Conservation (phyloP, 176 grass and related monocot genomes). For the Paspalum vaginatum region DNA sequence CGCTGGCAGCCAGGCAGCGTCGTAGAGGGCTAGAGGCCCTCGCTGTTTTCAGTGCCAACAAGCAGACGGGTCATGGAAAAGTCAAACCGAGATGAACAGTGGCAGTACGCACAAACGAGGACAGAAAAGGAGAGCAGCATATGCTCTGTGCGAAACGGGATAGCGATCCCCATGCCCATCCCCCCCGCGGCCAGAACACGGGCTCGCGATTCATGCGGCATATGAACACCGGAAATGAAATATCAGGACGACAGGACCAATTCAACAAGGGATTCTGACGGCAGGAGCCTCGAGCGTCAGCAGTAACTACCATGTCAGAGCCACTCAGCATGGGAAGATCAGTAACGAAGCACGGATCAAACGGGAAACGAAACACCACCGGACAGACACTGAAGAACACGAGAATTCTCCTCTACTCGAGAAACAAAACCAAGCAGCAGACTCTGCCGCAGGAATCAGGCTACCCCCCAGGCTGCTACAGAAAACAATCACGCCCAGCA, state of each 20-base stretch:
- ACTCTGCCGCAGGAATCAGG: neutral
- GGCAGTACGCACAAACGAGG: neutral
- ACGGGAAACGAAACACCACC: neutral
- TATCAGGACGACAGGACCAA: neutral
- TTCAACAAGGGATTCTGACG: neutral
- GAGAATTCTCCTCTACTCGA: neutral
- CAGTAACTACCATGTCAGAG: neutral
- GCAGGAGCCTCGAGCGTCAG: neutral
- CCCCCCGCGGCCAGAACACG: neutral
- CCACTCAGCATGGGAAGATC: neutral
- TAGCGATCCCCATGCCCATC: neutral
- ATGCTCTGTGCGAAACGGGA: neutral
- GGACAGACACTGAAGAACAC: neutral
- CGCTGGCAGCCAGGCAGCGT: neutral
- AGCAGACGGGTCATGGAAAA: neutral
- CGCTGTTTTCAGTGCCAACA: constrained; percentile 11
- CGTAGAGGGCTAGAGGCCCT: neutral
- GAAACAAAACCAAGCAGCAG: neutral
- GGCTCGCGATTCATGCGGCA: neutral
- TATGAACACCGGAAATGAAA: constrained; percentile 15
- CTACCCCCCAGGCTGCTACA: too few species aligned
- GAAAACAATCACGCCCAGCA: neutral
- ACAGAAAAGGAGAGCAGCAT: neutral
- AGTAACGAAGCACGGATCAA: neutral
- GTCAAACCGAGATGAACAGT: constrained; percentile 17